Percentiles rank a stretch among this genome's conserved stretches.
These are phyloP conservation scores for Adenanthera pavonina DNA, from an alignment of 306 rosid genomes.

Conservation along the genomic window DNA sequence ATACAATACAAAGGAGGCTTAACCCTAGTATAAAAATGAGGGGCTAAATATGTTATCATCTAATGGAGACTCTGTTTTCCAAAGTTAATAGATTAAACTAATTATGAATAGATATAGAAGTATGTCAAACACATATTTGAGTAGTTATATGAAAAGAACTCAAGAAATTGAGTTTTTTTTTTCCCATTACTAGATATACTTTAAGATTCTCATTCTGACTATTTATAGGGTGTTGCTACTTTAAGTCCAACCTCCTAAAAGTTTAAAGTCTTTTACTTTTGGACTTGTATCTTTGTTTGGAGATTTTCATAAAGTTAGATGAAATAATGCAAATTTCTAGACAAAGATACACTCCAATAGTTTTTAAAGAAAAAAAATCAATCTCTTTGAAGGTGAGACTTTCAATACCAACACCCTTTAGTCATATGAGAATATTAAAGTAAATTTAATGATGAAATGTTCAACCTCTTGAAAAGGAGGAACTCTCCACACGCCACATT, in stretches of 20 bases:
- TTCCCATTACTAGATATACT: neutral
- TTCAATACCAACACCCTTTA: neutral
- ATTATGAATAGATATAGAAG: neutral
- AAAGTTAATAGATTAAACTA: neutral
- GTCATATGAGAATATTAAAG: neutral
- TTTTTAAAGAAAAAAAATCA: neutral
- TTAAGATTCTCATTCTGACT: neutral
- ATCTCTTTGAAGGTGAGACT: neutral
- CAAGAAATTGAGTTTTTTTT: neutral
- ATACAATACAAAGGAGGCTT: slow-evolving; percentile 40
- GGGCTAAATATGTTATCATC: slow-evolving; percentile 42
- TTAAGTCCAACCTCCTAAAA: neutral
- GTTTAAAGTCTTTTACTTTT: neutral
- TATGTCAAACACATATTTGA: neutral
- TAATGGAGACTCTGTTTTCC: neutral
- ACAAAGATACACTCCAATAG: neutral
- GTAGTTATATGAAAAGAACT: neutral
- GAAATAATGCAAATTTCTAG: neutral
- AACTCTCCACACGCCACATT: neutral
- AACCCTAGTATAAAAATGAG: slow-evolving; percentile 51
- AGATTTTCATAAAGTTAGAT: neutral
- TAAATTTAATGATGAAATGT: neutral
- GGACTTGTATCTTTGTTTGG: neutral
- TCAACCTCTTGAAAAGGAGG: neutral
- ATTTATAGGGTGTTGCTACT: neutral